Conservation (phyloP, 352 stramenopile species). For the Pythium oligandrum region DNA sequence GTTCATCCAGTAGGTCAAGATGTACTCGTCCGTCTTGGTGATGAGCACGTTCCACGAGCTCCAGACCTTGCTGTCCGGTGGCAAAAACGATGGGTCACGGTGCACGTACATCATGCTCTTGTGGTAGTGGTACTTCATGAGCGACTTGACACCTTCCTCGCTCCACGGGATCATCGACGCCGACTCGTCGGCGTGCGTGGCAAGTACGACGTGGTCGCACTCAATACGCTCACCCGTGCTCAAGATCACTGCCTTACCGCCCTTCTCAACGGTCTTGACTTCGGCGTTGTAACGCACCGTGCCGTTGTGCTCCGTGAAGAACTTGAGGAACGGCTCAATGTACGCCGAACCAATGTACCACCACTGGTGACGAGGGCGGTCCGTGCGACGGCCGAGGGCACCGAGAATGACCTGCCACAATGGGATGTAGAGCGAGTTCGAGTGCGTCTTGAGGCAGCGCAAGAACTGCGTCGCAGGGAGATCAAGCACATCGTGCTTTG, state of each 20-base stretch:
- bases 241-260: conserved; percentile 77
- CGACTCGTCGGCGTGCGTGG: conserved; percentile 75
- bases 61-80: conserved; percentile 73
- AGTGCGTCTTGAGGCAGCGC: conserved; percentile 83
- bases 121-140: conserved; percentile 83
- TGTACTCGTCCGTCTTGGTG: conserved; percentile 78
- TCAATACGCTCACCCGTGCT: conserved; percentile 64
- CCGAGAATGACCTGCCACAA: conserved; percentile 82
- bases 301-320: conserved; percentile 78
- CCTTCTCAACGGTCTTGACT: conserved; percentile 62
- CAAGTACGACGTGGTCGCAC: conserved; percentile 83
- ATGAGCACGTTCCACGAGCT: conserved; percentile 86
- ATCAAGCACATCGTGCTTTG: conserved; percentile 79
- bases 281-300: conserved; percentile 72
- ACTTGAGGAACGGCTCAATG: conserved; percentile 82
- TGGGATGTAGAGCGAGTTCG: conserved; percentile 85
- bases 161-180: conserved; percentile 73
- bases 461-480: conserved; percentile 82
- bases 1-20: conserved; percentile 90
- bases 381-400: conserved; percentile 61
- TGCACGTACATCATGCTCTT: conserved; percentile 88
- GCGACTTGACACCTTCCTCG: conserved; percentile 48
- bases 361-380: conserved; percentile 81
- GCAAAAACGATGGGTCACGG: conserved; percentile 69
- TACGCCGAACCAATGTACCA: conserved; percentile 84